Evolutionary conservation across 768 basidiomycete genomes (phyloP).

Genomic region (Termitomyces sp.): DNA sequence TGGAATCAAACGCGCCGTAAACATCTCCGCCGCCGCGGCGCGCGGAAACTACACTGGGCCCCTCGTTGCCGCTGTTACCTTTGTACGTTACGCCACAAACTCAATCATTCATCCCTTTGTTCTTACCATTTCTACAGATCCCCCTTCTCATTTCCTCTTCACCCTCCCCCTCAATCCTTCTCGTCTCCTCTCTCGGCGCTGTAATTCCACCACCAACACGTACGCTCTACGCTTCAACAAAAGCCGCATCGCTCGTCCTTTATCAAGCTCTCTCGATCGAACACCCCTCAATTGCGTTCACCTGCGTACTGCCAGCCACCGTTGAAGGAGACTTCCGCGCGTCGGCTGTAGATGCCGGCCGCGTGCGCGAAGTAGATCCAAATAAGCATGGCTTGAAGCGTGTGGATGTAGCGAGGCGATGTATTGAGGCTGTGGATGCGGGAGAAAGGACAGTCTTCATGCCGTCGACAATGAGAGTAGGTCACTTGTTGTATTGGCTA

Average conservation of each 20-base stretch:
- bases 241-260: conserved; percentile 71
- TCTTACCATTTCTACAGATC: conserved; percentile 41
- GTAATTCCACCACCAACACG: conserved; percentile 84
- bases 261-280: conserved; percentile 80
- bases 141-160: conserved; percentile 69
- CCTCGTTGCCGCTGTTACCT: conserved; percentile 61
- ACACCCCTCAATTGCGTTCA: conserved; percentile 63
- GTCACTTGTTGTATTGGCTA: conserved; percentile 60
- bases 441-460: conserved; percentile 55
- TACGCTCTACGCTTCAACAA: conserved; percentile 78
- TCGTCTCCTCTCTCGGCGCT: conserved; percentile 75
- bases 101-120: neutral
- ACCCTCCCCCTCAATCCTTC: conserved; percentile 62
- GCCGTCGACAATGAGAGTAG: conserved; percentile 42
- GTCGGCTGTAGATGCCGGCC: conserved; percentile 63
- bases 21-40: conserved; percentile 52
- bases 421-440: conserved; percentile 55
- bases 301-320: conserved; percentile 59
- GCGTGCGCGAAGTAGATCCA: conserved; percentile 44
- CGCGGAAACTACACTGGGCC: conserved; percentile 69
- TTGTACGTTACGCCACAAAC: conserved; percentile 42
- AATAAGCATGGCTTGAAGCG: conserved; percentile 54
- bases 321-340: conserved; percentile 78
- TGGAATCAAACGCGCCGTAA: conserved; percentile 55
- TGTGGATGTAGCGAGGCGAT: conserved; percentile 53